phyloP scores from a whole-genome alignment of 2,329 filamentous ascomycete genomes.

The Fonsecaea monophora region DNA sequence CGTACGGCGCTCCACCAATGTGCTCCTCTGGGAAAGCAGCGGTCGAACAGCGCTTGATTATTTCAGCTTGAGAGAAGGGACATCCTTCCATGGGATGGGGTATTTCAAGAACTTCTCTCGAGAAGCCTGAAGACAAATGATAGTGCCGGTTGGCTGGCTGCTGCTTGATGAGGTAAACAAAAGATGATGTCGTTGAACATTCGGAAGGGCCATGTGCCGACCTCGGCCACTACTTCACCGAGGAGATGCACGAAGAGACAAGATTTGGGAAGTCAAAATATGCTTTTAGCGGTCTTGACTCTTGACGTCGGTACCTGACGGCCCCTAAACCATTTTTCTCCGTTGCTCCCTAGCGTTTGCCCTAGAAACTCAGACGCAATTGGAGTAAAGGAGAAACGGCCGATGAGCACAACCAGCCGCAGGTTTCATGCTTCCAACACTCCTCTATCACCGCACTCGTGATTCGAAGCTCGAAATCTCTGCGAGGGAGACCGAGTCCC shows the following conservation, averaged over 20 bases:
- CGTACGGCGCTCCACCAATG: no score
- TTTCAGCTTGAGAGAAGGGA: no score
- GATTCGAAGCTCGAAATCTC: neutral
- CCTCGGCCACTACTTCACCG: neutral
- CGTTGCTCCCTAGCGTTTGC: slow-evolving; percentile 6
- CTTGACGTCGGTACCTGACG: neutral
- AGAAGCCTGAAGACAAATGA: no score
- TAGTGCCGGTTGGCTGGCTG: no score
- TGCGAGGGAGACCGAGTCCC: neutral
- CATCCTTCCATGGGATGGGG: no score
- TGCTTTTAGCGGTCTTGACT: neutral
- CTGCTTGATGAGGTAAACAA: no score
- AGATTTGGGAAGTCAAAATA: neutral
- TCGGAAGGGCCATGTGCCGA: no score
- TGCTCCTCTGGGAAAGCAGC: no score
- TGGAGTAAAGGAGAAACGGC: neutral
- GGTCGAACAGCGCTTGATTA: no score
- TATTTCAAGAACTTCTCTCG: no score
- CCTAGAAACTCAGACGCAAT: neutral
- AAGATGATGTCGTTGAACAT: no score
- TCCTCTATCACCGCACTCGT: neutral
- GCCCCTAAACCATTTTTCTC: neutral
- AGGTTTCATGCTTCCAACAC: neutral
- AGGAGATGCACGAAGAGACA: neutral
- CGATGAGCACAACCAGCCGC: neutral